A percentile compares a stretch with the other conserved stretches of the same genome.
These are phyloP conservation scores for Acmispon strigosus DNA, from an alignment of 306 rosid species.

Conservation along the genomic window DNA sequence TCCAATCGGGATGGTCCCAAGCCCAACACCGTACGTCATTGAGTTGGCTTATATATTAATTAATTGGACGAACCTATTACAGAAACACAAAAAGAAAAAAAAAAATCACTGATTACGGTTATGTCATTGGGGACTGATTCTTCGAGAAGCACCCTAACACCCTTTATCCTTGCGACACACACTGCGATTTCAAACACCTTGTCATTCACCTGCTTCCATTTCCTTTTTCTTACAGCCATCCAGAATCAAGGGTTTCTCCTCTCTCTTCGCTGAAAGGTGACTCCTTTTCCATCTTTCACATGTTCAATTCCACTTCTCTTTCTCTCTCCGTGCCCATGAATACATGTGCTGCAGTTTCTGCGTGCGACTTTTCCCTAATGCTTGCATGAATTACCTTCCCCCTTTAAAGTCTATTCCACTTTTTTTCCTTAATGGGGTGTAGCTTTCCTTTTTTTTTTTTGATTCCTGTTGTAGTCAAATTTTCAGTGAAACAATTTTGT, in stretches of 20 bases:
- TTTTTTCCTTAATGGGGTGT: too few species aligned
- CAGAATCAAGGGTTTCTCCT: neutral
- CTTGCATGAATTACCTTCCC: neutral
- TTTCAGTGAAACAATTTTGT: neutral
- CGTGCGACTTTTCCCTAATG: neutral
- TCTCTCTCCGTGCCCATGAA: too few species aligned
- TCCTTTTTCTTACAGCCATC: neutral
- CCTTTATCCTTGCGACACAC: neutral
- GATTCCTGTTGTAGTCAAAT: neutral
- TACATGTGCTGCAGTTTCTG: neutral
- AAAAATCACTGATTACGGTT: too few species aligned
- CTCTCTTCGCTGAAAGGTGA: constrained; percentile 11
- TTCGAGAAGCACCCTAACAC: too few species aligned
- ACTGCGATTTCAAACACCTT: neutral
- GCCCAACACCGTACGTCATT: too few species aligned
- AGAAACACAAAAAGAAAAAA: too few species aligned
- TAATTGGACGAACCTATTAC: too few species aligned
- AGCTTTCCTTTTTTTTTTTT: too few species aligned
- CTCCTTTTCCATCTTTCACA: neutral
- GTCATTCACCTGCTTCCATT: neutral
- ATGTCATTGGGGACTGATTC: too few species aligned
- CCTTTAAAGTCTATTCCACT: too few species aligned
- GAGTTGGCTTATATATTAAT: too few species aligned
- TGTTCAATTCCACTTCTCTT: neutral
- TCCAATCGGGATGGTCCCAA: too few species aligned